phyloP scores from a whole-genome alignment of 345 rosid genomes.

The Trapa incisa region DNA sequence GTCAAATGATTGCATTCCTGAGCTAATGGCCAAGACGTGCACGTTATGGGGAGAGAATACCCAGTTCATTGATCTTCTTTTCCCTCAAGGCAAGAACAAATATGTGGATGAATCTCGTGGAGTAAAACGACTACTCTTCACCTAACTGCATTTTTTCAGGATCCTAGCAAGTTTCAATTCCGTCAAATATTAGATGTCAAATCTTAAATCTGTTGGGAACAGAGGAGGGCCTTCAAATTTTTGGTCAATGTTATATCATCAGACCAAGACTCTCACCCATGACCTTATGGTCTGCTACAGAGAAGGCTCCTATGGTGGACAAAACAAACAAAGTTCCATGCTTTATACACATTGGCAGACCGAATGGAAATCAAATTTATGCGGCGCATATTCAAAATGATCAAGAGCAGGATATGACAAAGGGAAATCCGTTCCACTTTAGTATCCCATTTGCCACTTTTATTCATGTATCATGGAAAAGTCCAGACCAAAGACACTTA shows the following conservation, averaged over 20 bases:
- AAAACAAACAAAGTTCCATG: background rate
- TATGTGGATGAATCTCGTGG: constrained; percentile 6
- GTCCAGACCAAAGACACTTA: background rate
- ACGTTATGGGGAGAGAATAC: constrained; percentile 2
- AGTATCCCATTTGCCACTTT: background rate
- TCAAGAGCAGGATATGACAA: constrained; percentile 19
- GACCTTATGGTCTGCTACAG: background rate
- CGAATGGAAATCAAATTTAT: constrained; percentile 6
- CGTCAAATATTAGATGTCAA: too few relatives aligned
- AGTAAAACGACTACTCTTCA: constrained; percentile 16
- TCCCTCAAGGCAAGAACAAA: constrained; percentile 11
- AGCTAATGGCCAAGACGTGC: background rate
- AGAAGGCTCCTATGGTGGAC: background rate
- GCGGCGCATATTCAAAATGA: constrained; percentile 16
- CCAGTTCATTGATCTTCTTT: constrained; percentile 13
- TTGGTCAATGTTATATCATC: constrained; percentile 7
- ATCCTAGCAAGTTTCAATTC: constrained; percentile 11
- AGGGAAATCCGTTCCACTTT: background rate
- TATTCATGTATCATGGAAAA: background rate
- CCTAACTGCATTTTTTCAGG: constrained; percentile 20
- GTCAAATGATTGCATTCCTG: background rate
- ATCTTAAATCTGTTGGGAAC: constrained; percentile 2
- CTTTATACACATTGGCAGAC: background rate
- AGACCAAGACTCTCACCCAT: constrained; percentile 9
- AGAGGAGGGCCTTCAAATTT: constrained; percentile 3